A percentile compares a stretch with the other conserved stretches of the same genome.
These are phyloP conservation scores for Primulina tabacum DNA, from an alignment of 257 asterid species.

Conservation along the genomic window DNA sequence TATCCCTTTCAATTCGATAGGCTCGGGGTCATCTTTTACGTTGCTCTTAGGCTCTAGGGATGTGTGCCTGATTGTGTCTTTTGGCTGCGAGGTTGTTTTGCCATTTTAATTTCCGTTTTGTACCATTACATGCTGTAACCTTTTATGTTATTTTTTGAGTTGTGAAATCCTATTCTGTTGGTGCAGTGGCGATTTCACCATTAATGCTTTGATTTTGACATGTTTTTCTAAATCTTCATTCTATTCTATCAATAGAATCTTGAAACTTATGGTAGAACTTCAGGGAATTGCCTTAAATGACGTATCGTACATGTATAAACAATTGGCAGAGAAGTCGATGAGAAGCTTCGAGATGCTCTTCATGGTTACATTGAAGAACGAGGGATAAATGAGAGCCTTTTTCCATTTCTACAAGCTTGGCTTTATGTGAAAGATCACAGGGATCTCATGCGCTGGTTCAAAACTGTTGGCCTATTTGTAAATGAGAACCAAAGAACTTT, in stretches of 20 bases:
- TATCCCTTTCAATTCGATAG: too few relatives aligned
- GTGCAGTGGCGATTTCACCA: not conserved
- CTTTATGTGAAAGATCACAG: slow-evolving; percentile 93
- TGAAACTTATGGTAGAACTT: not conserved
- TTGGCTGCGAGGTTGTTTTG: too few relatives aligned
- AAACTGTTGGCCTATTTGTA: slow-evolving; percentile 53
- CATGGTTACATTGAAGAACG: slow-evolving; percentile 70
- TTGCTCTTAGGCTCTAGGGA: too few relatives aligned
- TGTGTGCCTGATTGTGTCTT: too few relatives aligned
- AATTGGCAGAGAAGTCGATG: slow-evolving; percentile 57
- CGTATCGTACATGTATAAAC: slow-evolving; percentile 7
- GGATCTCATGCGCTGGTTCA: slow-evolving; percentile 62
- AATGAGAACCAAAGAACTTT: slow-evolving; percentile 34
- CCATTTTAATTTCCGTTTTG: too few relatives aligned
- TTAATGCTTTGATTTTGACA: not conserved
- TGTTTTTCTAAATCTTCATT: slow-evolving; percentile 3
- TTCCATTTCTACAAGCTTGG: slow-evolving; percentile 96
- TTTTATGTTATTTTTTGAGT: too few relatives aligned
- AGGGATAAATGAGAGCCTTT: slow-evolving; percentile 72
- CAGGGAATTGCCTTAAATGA: not conserved
- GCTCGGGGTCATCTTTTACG: too few relatives aligned
- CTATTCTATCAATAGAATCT: not conserved
- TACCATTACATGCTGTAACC: too few relatives aligned
- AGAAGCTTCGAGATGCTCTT: slow-evolving; percentile 66
- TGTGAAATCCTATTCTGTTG: too few relatives aligned